These are phyloP conservation scores for Paramecium sonneborni DNA, from an alignment of 73 alveolate genomes.

Conservation along the genomic window DNA sequence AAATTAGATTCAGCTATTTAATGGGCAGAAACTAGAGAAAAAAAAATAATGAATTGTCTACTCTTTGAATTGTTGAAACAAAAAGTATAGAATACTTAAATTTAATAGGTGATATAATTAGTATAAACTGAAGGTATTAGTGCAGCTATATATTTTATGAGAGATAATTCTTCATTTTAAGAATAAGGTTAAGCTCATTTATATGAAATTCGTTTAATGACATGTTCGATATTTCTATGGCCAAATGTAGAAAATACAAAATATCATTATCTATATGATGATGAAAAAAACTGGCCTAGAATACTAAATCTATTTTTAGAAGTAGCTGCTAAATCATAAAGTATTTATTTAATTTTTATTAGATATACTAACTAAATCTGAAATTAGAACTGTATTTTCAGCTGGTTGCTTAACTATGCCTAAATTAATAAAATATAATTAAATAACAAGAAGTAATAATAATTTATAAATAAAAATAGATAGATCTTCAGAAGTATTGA, in stretches of 20 bases:
- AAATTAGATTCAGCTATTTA: conserved; percentile 33
- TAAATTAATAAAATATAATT: conserved; percentile 49
- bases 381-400: background rate
- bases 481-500: conserved; percentile 2
- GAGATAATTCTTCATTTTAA: background rate
- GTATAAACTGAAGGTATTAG: background rate
- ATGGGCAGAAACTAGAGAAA: conserved; percentile 46
- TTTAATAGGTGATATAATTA: background rate
- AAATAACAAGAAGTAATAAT: conserved; percentile 28
- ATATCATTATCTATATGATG: background rate
- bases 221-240: background rate
- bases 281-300: background rate
- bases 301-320: conserved; percentile 18
- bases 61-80: conserved; percentile 2
- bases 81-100: background rate
- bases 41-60: background rate
- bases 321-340: conserved; percentile 16
- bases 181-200: background rate
- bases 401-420: conserved; percentile 59
- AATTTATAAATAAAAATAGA: background rate
- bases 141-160: conserved; percentile 6
- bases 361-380: background rate
- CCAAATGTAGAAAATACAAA: background rate
- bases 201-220: background rate
- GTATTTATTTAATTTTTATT: background rate